A percentile compares a stretch with the other conserved stretches of the same genome.
Evolutionary conservation across 129 eudicot genomes (phyloP).

Genomic region (Erigeron canadensis): DNA sequence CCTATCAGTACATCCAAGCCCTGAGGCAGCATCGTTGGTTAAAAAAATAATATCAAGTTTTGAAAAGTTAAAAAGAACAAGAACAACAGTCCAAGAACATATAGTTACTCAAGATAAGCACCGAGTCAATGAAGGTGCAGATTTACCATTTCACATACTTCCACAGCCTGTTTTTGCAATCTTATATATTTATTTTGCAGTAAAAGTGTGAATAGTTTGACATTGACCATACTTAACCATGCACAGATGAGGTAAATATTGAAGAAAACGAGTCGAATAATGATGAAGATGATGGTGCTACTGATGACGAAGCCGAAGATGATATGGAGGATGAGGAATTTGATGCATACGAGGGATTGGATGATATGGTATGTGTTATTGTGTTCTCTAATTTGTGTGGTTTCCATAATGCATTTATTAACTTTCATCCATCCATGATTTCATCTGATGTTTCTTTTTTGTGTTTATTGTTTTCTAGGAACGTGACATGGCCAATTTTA

Average conservation of each 20-base stretch:
- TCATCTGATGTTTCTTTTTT: not conserved
- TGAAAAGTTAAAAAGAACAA: conserved; percentile 62
- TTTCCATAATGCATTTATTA: not conserved
- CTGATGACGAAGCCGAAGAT: conserved; percentile 57
- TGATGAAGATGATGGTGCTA: conserved; percentile 40
- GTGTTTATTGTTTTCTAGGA: conserved; percentile 39
- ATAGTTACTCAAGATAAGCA: conserved; percentile 36
- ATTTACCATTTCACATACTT: not conserved
- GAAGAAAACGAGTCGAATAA: conserved; percentile 55
- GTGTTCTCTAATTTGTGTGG: not conserved
- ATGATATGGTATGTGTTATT: conserved; percentile 44
- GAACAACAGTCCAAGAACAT: conserved; percentile 28
- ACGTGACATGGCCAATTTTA: conserved; percentile 42
- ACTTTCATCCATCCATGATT: no score
- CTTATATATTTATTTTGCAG: not conserved
- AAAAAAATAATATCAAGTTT: conserved; percentile 50
- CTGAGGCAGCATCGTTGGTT: conserved; percentile 55
- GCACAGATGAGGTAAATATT: conserved; percentile 41
- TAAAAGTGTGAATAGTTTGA: not conserved
- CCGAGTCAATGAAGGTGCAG: conserved; percentile 51
- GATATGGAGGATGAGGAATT: conserved; percentile 83
- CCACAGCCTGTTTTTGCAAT: not conserved
- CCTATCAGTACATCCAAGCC: conserved; percentile 60
- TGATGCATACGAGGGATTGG: conserved; percentile 43
- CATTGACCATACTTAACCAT: conserved; percentile 4